Evolutionary conservation across 1,139 yeast genomes (phyloP).

Genomic region (Scheffersomyces parashehatae): DNA sequence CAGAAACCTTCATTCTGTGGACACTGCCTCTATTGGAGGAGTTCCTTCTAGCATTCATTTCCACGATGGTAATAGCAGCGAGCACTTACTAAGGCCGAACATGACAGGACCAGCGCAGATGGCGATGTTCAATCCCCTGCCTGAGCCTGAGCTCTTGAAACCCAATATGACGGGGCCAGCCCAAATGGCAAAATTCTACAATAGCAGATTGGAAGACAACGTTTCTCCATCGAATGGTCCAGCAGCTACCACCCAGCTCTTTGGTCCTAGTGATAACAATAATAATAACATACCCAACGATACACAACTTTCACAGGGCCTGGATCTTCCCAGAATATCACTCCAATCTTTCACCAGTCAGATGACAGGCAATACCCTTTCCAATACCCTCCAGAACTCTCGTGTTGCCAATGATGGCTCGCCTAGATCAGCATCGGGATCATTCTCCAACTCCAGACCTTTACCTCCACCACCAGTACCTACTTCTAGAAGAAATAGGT

Average conservation of each 20-base stretch:
- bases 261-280: constrained; percentile 18
- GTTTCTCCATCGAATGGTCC: constrained; percentile 31
- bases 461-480: constrained; percentile 46
- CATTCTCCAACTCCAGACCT: constrained; percentile 18
- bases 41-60: constrained; percentile 52
- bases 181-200: constrained; percentile 19
- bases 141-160: constrained; percentile 20
- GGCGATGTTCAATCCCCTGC: constrained; percentile 28
- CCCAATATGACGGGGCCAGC: constrained; percentile 32
- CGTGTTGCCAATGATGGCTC: constrained; percentile 16
- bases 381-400: constrained; percentile 40
- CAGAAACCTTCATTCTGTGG: constrained; percentile 60
- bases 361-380: constrained; percentile 44
- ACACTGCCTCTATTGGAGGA: constrained; percentile 62
- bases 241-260: constrained; percentile 36
- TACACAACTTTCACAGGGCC: neutral
- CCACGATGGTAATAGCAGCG: constrained; percentile 13
- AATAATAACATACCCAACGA: too few relatives aligned
- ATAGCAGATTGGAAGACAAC: constrained; percentile 6
- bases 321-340: constrained; percentile 29
- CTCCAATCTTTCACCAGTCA: constrained; percentile 46
- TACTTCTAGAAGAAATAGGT: constrained; percentile 35
- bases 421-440: constrained; percentile 21
- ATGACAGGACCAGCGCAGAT: constrained; percentile 58
- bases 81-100: constrained; percentile 46